A percentile compares a stretch with the other conserved stretches of the same genome.
phyloP scores from a whole-genome alignment of 176 grass and related monocot genomes.

The Thalia dealbata region DNA sequence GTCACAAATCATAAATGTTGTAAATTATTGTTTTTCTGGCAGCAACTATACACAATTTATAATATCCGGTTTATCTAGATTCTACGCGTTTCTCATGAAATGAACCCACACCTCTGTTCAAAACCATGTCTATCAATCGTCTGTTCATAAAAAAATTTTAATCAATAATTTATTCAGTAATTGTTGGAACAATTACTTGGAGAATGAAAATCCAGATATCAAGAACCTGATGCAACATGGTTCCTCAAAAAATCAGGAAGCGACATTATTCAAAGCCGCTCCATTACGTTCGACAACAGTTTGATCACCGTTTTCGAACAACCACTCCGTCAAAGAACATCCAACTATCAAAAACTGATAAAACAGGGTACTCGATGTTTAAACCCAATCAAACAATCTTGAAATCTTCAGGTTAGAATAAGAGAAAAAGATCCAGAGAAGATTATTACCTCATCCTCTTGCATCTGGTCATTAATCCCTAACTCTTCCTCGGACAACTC shows the following conservation, averaged over 20 bases:
- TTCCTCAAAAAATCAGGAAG: background rate
- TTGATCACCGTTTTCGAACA: background rate
- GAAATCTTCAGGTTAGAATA: background rate
- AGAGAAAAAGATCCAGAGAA: background rate
- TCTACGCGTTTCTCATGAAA: background rate
- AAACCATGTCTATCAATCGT: background rate
- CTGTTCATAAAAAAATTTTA: background rate
- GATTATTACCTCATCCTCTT: slow-evolving; percentile 8
- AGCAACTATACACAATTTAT: background rate
- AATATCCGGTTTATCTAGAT: background rate
- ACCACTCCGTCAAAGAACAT: background rate
- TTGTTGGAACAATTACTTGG: background rate
- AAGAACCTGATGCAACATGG: background rate
- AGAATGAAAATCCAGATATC: background rate
- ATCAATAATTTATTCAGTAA: background rate
- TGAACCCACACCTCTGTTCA: background rate
- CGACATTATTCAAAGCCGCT: background rate
- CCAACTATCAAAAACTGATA: background rate
- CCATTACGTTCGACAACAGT: background rate
- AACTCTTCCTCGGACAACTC: background rate
- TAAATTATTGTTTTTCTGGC: background rate
- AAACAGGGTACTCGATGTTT: background rate
- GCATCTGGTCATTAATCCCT: background rate
- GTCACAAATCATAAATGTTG: background rate
- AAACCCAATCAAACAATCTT: background rate